phyloP scores from a whole-genome alignment of 208 protist genomes.

The Vickermania spadyakhi region DNA sequence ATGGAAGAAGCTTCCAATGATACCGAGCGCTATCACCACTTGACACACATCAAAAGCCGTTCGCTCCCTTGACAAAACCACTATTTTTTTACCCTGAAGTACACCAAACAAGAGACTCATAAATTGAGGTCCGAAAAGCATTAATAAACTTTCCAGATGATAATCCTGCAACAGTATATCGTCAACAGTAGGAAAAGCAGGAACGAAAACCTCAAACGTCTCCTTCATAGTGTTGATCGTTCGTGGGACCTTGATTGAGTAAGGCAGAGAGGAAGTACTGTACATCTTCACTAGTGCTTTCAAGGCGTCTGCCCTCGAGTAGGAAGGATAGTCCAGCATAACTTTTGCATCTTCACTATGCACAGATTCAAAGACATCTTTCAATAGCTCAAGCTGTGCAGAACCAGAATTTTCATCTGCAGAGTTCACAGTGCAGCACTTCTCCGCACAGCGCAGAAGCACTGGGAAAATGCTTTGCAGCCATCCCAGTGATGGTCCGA shows the following conservation, averaged over 20 bases:
- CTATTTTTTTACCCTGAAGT: conserved; percentile 55
- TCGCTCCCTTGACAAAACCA: conserved; percentile 56
- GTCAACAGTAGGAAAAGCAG: conserved; percentile 29
- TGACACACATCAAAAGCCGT: conserved; percentile 63
- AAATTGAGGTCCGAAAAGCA: conserved; percentile 37
- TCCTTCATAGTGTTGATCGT: conserved; percentile 33
- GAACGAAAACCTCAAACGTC: conserved; percentile 30
- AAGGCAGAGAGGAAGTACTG: conserved; percentile 19
- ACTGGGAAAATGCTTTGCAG: conserved; percentile 67
- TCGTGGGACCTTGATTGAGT: conserved; percentile 27
- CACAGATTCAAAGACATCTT: conserved; percentile 44
- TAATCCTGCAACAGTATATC: conserved; percentile 42
- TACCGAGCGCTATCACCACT: conserved; percentile 46
- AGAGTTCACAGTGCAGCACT: conserved; percentile 58
- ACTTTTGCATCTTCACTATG: too few relatives aligned
- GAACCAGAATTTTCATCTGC: conserved; percentile 31
- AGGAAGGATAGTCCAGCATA: too few relatives aligned
- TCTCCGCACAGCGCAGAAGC: conserved; percentile 48
- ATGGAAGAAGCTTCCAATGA: conserved; percentile 55
- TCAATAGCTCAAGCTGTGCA: conserved; percentile 40
- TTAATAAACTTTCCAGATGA: conserved; percentile 53
- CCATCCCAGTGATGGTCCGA: conserved; percentile 56
- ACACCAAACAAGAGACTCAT: conserved; percentile 52
- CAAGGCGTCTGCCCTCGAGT: conserved; percentile 20
- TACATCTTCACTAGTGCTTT: conserved; percentile 23